A percentile compares a stretch with the other conserved stretches of the same genome.
Evolutionary conservation across 2,329 filamentous ascomycete genomes (phyloP).

Genomic region (Sporothrix inflata): DNA sequence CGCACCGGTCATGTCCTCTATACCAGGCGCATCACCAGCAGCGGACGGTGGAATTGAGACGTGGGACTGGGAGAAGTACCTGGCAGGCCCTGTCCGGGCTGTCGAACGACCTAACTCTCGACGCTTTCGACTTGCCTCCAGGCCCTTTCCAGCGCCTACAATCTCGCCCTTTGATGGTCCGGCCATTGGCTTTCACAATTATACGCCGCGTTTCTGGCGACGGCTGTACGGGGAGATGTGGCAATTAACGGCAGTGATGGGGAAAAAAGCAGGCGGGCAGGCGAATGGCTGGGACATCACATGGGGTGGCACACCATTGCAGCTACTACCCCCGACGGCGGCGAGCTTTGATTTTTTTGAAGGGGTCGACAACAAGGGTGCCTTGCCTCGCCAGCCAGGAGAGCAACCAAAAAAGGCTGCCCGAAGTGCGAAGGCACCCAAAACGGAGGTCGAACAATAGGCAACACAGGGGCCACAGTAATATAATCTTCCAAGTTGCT

Average conservation of each 20-base stretch:
- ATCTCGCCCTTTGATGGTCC: conserved; percentile 38
- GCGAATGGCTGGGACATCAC: conserved; percentile 41
- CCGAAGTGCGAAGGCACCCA: background rate
- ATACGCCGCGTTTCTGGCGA: conserved; percentile 49
- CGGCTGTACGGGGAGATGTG: conserved; percentile 54
- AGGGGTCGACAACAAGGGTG: conserved; percentile 45
- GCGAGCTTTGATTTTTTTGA: conserved; percentile 53
- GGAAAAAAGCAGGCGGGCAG: conserved; percentile 36
- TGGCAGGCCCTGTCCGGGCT: conserved; percentile 44
- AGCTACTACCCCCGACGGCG: conserved; percentile 40
- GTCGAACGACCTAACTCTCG: conserved; percentile 46
- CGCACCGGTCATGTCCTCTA: background rate
- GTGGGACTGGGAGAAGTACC: conserved; percentile 52
- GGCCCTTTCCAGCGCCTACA: conserved; percentile 27
- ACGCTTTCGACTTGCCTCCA: conserved; percentile 37
- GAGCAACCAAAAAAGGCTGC: background rate
- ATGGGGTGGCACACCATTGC: conserved; percentile 50
- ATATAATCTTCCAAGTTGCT: background rate
- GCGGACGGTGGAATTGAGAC: background rate
- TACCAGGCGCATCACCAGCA: background rate
- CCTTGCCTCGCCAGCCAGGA: background rate
- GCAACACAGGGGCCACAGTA: background rate
- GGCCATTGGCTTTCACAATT: conserved; percentile 42
- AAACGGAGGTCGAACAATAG: background rate
- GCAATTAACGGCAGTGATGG: conserved; percentile 50